phyloP scores from a whole-genome alignment of 169 alveolate genomes.

The Eimeria sp. region DNA sequence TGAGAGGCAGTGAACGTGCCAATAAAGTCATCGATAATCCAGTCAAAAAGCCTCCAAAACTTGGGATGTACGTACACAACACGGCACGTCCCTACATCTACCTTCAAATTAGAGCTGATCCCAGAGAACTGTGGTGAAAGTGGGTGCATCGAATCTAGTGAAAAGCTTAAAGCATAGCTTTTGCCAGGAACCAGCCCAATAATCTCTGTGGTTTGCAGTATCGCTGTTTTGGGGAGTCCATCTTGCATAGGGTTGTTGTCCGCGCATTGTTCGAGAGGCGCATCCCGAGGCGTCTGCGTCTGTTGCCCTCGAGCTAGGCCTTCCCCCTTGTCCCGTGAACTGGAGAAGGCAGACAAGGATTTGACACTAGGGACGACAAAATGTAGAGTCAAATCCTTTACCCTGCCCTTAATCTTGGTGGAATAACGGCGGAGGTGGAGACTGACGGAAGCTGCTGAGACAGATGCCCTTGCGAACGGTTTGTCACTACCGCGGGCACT shows the following conservation, averaged over 20 bases:
- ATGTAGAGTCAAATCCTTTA: conserved; percentile 2
- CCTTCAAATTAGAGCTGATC: conserved; percentile 9
- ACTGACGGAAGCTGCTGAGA: conserved; percentile 30
- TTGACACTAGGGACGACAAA: conserved; percentile 15
- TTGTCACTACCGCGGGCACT: conserved; percentile 13
- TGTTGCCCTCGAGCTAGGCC: neutral
- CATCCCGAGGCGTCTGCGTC: neutral
- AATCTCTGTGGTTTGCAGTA: conserved; percentile 30
- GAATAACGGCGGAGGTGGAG: conserved; percentile 19
- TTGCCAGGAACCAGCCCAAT: conserved; percentile 77
- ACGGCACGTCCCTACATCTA: conserved; percentile 72
- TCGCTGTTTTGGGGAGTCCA: neutral
- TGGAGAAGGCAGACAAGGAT: neutral
- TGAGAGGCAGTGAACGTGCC: conserved; percentile 50
- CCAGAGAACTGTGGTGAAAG: conserved; percentile 68
- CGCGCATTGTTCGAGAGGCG: neutral
- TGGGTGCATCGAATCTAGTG: conserved; percentile 62
- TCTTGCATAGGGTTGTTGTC: neutral
- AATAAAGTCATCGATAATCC: conserved; percentile 65
- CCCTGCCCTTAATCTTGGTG: conserved; percentile 6
- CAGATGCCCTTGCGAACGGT: conserved; percentile 44
- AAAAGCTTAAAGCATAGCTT: conserved; percentile 6
- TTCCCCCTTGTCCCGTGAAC: neutral
- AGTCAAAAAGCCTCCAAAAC: conserved; percentile 79
- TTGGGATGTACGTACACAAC: conserved; percentile 70